Evolutionary conservation across 805 yeast genomes (phyloP).

Genomic region (Yarrowia yakushimensis): DNA sequence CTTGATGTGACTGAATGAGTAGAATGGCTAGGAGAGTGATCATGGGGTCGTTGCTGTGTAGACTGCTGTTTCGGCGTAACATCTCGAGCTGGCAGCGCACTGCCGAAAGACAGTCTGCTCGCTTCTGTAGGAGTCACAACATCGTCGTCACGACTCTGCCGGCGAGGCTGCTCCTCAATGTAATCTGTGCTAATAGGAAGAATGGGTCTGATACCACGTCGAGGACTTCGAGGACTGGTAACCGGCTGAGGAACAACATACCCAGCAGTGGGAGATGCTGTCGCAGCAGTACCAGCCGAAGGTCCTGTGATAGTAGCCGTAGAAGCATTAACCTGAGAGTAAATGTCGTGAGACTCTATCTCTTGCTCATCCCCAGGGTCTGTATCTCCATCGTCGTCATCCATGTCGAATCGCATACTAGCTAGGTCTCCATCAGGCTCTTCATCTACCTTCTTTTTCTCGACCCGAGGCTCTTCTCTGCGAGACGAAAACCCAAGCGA

Average conservation of each 20-base stretch:
- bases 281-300: background rate
- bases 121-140: background rate
- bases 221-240: background rate
- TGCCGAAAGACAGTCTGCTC: background rate
- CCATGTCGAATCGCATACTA: constrained; percentile 15
- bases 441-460: constrained; percentile 9
- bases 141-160: background rate
- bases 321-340: background rate
- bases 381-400: background rate
- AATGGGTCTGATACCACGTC: constrained; percentile 6
- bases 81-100: background rate
- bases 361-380: background rate
- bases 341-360: background rate
- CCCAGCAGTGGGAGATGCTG: background rate
- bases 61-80: background rate
- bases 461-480: background rate
- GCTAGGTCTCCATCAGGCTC: constrained; percentile 23
- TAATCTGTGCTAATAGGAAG: constrained; percentile 3
- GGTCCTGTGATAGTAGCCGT: background rate
- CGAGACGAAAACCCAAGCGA: background rate
- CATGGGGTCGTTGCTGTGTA: background rate
- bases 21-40: background rate
- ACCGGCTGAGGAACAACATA: background rate
- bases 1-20: background rate
- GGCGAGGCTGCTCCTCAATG: constrained; percentile 4